phyloP scores from a whole-genome alignment of 768 basidiomycete species.

The Fomitopsis serialis region DNA sequence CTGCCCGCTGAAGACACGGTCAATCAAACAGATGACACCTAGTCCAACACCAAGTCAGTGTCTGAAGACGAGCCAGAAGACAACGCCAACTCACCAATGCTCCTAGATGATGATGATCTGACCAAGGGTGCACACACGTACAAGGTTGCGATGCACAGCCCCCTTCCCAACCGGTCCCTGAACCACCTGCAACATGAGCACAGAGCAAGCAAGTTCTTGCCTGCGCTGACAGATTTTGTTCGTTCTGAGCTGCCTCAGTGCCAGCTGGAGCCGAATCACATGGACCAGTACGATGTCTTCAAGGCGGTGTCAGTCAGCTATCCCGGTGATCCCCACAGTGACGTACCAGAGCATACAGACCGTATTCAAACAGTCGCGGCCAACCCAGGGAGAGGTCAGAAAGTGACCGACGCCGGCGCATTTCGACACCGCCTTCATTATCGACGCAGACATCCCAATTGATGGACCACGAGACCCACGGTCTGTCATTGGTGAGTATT shows the following conservation, averaged over 20 bases:
- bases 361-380: not conserved
- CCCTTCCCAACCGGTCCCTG: not conserved
- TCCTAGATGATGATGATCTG: too few species aligned
- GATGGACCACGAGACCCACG: not conserved
- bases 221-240: not conserved
- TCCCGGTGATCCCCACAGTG: not conserved
- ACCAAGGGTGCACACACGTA: not conserved
- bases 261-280: not conserved
- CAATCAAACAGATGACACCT: not conserved
- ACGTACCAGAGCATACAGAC: not conserved
- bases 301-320: not conserved
- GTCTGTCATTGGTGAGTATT: not conserved
- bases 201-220: not conserved
- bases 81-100: too few species aligned
- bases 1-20: too few species aligned
- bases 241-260: not conserved
- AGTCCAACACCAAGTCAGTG: not conserved
- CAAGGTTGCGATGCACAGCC: not conserved
- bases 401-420: not conserved
- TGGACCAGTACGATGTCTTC: not conserved
- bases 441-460: not conserved
- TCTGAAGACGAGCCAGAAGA: not conserved
- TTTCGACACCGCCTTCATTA: not conserved
- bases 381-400: not conserved
- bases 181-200: not conserved